Percentiles rank a stretch among this genome's conserved stretches.
Evolutionary conservation across 495 filamentous ascomycete genomes (phyloP).

Genomic region (Aspergillus cristatus): DNA sequence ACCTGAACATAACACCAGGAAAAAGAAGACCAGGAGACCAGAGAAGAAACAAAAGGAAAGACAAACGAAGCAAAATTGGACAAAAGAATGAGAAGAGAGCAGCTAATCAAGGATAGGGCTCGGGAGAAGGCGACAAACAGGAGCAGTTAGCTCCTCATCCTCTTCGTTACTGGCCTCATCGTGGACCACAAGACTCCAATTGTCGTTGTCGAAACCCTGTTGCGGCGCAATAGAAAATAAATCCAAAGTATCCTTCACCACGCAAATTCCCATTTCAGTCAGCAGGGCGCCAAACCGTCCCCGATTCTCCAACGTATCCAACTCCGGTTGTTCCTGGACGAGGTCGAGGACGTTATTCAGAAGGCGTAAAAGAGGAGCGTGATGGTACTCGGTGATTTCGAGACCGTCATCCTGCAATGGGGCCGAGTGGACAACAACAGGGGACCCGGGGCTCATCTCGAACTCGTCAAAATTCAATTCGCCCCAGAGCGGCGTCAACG

Average conservation of each 20-base stretch:
- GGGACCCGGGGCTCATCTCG: constrained; percentile 1
- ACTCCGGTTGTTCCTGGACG: constrained; percentile 7
- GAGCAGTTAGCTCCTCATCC: not conserved
- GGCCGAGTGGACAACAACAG: constrained; percentile 4
- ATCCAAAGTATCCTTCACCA: not conserved
- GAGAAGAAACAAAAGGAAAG: not conserved
- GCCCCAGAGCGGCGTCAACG: not conserved
- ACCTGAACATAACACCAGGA: not conserved
- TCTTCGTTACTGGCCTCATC: no score
- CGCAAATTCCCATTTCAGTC: constrained; percentile 4
- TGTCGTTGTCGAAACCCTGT: constrained; percentile 1
- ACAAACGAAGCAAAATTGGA: not conserved
- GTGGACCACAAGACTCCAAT: constrained; percentile 1
- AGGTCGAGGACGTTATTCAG: constrained; percentile 8
- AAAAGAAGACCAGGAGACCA: not conserved
- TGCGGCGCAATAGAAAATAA: not conserved
- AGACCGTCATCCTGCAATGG: constrained; percentile 1
- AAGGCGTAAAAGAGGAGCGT: constrained; percentile 7
- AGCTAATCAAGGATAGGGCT: constrained; percentile 5
- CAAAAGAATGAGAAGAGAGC: not conserved
- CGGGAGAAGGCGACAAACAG: constrained; percentile 4
- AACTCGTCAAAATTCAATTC: not conserved
- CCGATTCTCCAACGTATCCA: constrained; percentile 13
- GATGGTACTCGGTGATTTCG: constrained; percentile 7
- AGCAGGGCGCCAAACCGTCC: constrained; percentile 9